phyloP scores from a whole-genome alignment of 2,329 filamentous ascomycete species.

The Colletotrichum costaricense region DNA sequence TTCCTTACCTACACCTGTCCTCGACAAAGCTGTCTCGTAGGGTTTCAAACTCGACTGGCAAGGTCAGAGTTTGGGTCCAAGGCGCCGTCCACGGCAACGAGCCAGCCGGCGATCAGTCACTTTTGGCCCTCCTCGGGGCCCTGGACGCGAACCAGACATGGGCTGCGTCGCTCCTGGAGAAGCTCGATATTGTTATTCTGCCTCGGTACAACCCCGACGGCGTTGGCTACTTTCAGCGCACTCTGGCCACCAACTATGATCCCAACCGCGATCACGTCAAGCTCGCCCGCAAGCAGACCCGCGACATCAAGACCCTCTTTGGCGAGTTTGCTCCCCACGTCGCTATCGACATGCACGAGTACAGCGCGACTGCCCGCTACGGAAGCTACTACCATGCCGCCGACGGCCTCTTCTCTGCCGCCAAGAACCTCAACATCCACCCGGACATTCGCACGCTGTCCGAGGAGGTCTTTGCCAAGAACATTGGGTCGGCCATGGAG shows the following conservation, averaged over 20 bases:
- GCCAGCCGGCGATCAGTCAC: slow-evolving; percentile 45
- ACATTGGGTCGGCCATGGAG: slow-evolving; percentile 44
- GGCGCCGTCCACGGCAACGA: slow-evolving; percentile 47
- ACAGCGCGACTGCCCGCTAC: slow-evolving; percentile 37
- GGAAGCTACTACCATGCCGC: slow-evolving; percentile 37
- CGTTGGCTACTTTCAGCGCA: slow-evolving; percentile 47
- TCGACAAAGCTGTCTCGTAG: slow-evolving; percentile 12
- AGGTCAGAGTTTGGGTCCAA: slow-evolving; percentile 46
- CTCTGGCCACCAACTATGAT: slow-evolving; percentile 44
- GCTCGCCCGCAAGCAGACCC: slow-evolving; percentile 45
- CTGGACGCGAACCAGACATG: slow-evolving; percentile 43
- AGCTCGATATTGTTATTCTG: slow-evolving; percentile 44
- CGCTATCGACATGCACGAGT: slow-evolving; percentile 47
- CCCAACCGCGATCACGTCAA: slow-evolving; percentile 48
- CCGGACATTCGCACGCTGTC: slow-evolving; percentile 43
- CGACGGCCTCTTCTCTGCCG: slow-evolving; percentile 46
- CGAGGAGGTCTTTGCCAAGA: slow-evolving; percentile 44
- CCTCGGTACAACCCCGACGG: slow-evolving; percentile 49
- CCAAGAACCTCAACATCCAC: slow-evolving; percentile 49
- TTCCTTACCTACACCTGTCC: slow-evolving; percentile 39
- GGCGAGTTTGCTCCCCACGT: slow-evolving; percentile 44
- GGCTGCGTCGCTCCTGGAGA: slow-evolving; percentile 42
- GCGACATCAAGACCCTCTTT: slow-evolving; percentile 45
- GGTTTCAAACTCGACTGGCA: slow-evolving; percentile 36
- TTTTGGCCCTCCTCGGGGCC: slow-evolving; percentile 45